A percentile compares a stretch with the other conserved stretches of the same genome.
Evolutionary conservation across 2,329 filamentous ascomycete genomes (phyloP).

Genomic region (Mycogone perniciosa): DNA sequence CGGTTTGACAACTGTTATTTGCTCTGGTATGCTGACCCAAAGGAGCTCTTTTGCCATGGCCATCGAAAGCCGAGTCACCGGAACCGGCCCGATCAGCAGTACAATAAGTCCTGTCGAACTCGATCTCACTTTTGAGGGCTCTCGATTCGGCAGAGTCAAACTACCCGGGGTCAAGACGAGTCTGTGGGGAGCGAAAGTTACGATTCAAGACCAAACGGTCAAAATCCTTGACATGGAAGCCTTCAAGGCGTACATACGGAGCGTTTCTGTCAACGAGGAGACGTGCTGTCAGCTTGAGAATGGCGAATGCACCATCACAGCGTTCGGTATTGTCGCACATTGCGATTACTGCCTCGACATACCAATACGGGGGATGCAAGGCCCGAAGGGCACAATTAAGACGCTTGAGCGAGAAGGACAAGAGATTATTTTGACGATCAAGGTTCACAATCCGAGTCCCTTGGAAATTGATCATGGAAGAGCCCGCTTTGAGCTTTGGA

Average conservation of each 20-base stretch:
- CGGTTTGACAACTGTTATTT: no score
- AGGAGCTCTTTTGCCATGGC: constrained; percentile 24
- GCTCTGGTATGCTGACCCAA: background rate
- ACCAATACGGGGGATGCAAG: constrained; percentile 22
- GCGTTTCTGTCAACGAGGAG: constrained; percentile 23
- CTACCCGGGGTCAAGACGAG: constrained; percentile 25
- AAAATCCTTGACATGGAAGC: constrained; percentile 22
- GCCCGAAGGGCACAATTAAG: constrained; percentile 19
- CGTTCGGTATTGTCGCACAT: constrained; percentile 19
- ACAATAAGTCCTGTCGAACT: constrained; percentile 24
- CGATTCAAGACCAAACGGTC: constrained; percentile 23
- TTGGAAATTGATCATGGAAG: constrained; percentile 27
- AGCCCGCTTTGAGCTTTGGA: constrained; percentile 27
- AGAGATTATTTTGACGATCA: constrained; percentile 18
- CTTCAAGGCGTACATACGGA: constrained; percentile 26
- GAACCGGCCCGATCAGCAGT: constrained; percentile 25
- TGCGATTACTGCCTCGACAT: constrained; percentile 24
- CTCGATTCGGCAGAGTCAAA: constrained; percentile 24
- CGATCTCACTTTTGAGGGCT: constrained; percentile 25
- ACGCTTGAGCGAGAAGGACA: constrained; percentile 15
- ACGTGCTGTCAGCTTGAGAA: constrained; percentile 25
- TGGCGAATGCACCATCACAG: constrained; percentile 20
- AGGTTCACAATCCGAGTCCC: constrained; percentile 24
- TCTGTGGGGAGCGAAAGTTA: constrained; percentile 22
- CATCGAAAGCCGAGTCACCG: constrained; percentile 25